Evolutionary conservation across 352 stramenopile species (phyloP).

Genomic region (Pythium phragmitis): DNA sequence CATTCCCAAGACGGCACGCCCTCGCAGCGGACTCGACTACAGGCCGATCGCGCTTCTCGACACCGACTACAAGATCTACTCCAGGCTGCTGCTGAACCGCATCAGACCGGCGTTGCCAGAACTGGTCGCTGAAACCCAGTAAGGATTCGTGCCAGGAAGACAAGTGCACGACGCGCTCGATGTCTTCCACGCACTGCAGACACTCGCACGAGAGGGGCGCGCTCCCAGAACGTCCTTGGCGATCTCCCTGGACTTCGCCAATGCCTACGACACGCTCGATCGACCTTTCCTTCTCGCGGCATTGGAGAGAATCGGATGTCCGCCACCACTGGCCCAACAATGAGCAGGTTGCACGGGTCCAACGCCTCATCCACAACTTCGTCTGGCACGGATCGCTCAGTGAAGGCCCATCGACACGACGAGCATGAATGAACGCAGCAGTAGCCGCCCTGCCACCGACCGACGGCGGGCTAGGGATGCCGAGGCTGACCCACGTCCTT

Average conservation of each 20-base stretch:
- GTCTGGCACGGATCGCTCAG: neutral
- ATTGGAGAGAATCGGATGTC: too few species aligned
- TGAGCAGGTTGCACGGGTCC: neutral
- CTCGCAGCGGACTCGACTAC: neutral
- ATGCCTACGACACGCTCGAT: neutral
- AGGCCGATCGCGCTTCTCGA: slow-evolving; percentile 4
- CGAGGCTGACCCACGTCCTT: neutral
- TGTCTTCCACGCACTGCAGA: neutral
- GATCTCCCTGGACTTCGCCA: neutral
- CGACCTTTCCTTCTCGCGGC: neutral
- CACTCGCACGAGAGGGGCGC: neutral
- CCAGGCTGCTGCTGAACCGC: neutral
- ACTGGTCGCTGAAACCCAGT: neutral
- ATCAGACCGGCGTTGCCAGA: neutral
- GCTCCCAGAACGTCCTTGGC: neutral
- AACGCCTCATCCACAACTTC: neutral
- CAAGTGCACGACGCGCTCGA: neutral
- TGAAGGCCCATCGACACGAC: neutral
- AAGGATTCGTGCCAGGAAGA: neutral
- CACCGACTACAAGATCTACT: slow-evolving; percentile 19
- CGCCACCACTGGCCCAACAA: slow-evolving; percentile 8
- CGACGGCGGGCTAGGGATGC: neutral
- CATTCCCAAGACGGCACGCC: neutral
- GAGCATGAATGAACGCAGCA: neutral
- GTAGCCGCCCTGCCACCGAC: neutral